phyloP scores from a whole-genome alignment of 139 green algal genomes.

The Chara braunii region DNA sequence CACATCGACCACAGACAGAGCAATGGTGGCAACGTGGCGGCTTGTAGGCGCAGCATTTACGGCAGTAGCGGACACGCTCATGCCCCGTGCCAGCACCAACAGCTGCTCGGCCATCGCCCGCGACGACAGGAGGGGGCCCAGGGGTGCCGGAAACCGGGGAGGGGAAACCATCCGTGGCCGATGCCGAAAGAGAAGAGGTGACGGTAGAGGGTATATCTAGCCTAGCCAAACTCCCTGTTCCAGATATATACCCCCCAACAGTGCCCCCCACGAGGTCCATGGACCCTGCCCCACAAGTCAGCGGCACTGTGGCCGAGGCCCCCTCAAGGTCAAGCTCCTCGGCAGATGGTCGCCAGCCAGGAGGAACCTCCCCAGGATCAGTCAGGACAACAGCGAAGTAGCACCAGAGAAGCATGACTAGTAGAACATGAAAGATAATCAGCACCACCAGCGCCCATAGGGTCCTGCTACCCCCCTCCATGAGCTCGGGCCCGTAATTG shows the following conservation, averaged over 20 bases:
- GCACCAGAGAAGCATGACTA: constrained; percentile 77
- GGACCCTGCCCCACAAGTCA: no score
- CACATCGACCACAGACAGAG: constrained; percentile 73
- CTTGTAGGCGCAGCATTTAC: constrained; percentile 64
- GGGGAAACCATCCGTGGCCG: no score
- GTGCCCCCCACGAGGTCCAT: no score
- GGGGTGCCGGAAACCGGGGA: no score
- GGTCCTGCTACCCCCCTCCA: constrained; percentile 1
- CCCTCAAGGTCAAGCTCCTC: constrained; percentile 50
- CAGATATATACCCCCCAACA: no score
- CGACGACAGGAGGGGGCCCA: neutral
- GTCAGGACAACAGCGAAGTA: constrained; percentile 79
- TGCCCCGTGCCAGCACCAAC: no score
- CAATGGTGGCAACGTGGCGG: constrained; percentile 84
- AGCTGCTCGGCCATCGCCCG: neutral
- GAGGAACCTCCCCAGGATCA: constrained; percentile 73
- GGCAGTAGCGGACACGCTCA: constrained; percentile 19
- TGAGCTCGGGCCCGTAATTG: constrained; percentile 43
- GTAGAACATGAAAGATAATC: constrained; percentile 45
- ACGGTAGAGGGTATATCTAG: no score
- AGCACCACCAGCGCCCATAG: constrained; percentile 29
- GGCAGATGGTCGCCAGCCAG: constrained; percentile 74
- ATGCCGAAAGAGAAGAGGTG: no score
- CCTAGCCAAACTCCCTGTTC: no score
- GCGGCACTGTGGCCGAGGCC: no score